Evolutionary conservation across 495 filamentous ascomycete genomes (phyloP), one percentile per base, ranked within the genome.

Genomic region (Trichocladium antarcticum): DNA sequence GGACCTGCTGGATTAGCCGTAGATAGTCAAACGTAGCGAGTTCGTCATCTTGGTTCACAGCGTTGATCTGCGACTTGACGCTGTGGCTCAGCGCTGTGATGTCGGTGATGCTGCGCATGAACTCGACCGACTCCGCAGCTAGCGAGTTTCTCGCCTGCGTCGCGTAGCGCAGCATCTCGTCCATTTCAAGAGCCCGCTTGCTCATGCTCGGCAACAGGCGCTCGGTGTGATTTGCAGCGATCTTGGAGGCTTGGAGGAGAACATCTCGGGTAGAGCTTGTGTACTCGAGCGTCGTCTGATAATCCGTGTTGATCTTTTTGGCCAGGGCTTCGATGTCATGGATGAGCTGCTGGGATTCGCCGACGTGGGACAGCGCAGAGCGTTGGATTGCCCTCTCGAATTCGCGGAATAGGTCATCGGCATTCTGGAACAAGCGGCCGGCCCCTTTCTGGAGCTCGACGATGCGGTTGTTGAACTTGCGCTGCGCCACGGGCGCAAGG

Each of bases 301-400:
- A 86, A 61, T 97, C 93, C 1, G 85, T 85, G 15, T 79, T 77
- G 51, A 99, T 81, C 67, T 95, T 97, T 58, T 76, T 85, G 14
- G 81, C 78, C 47, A 97, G 71, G 0, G 85, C 81, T 60, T 89
- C 81, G 35, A 99, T 87, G 60, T 97, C 93, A 42, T 90, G 79
- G 43, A 89, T 62, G 14, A 96, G 66, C 46, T 74, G 71, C 15
- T 50, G 50, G 11, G 72, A 54, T 45, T 77, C 73, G 16, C 52
- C 50, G n/a, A 52, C 56, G 42, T 71, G 69, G 16, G 57, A 51
- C 53, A 70, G 41, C 14, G 62, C 62, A 16, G 69, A 71, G 5
- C 67, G 70, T 32, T 65, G 69, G 50, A 74, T 61, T 9, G 74
- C 60, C 41, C 64, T 69, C 20, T 79, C 73, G 15, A 75, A 72